phyloP scores from a whole-genome alignment of 306 rosid genomes.

The Inga leiocalycina region DNA sequence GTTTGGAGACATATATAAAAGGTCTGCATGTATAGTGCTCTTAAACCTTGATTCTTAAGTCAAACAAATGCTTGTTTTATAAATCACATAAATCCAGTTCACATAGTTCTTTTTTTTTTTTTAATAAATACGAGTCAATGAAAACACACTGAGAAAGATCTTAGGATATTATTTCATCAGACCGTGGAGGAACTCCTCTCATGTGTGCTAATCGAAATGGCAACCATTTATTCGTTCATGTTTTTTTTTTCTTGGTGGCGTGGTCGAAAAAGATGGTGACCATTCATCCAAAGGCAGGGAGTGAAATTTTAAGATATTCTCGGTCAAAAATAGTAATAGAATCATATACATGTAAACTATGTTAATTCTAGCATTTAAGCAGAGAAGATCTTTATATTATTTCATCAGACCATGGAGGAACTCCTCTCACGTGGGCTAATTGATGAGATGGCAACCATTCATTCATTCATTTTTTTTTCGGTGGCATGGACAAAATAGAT shows the following conservation, averaged over 20 bases:
- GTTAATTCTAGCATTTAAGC: background rate
- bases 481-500: background rate
- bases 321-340: background rate
- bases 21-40: background rate
- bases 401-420: background rate
- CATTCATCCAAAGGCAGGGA: background rate
- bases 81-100: background rate
- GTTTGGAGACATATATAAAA: background rate
- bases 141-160: background rate
- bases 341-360: background rate
- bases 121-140: background rate
- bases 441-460: background rate
- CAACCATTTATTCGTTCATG: too few relatives aligned
- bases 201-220: background rate
- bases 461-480: background rate
- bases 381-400: background rate
- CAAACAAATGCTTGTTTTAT: background rate
- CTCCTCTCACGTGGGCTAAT: background rate
- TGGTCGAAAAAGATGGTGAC: background rate
- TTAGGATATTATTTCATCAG: background rate
- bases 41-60: background rate
- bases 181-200: background rate
- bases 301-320: background rate
- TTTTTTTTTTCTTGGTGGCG: too few relatives aligned
- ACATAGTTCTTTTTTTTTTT: too few relatives aligned